Evolutionary conservation across 1,284 basidiomycete species (phyloP), one percentile per base, ranked within the genome.

Genomic region (Marasmius sp.): DNA sequence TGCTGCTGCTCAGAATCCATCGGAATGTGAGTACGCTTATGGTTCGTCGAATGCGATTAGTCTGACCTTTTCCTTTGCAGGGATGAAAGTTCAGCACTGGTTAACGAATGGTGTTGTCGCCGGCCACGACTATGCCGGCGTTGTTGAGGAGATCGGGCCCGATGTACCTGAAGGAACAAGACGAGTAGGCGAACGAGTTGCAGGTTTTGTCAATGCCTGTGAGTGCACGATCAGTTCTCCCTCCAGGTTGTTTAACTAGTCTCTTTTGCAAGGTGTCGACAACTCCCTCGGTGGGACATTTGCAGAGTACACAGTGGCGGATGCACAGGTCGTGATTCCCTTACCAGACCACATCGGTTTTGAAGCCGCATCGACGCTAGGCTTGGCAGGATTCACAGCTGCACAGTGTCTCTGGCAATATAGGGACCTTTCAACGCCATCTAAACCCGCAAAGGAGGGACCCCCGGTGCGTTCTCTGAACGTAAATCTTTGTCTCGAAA

Each of bases 351-450:
- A 61, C n/a, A 58, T 72, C 57, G 53, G 63, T 16, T 69, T 68
- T 60, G 74, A 74, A 58, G 67, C 74, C 41, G 75, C 72, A 0
- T 71, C 74, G 7, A 69, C 71, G 11, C 45, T 69, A 10, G 66
- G 67, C n/a, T 57, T 70, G 27, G 65, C 67, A 20, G 64, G 59
- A 7, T 67, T 68, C 61, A 71, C 70, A 22, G 70, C 69, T 9
- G 65, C 62, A 18, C 68, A 68, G 58, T 57, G 63, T 20, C 57
- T 71, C 38, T 70, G 67, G 65, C 61, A 69, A 47, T 63, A 58
- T 33, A 65, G 66, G 39, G 48, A 50, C 11, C 59, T 70, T 33
- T 65, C 69, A 4, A 63, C 65, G 16, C 68, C 65, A 8, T 36
- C 57, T 39, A 59, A 64, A 10, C 68, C 66, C 3, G 57, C 64